Base-by-base conservation (phyloP, 2,329 filamentous ascomycete species). In the Aciculosporium take region DNA sequence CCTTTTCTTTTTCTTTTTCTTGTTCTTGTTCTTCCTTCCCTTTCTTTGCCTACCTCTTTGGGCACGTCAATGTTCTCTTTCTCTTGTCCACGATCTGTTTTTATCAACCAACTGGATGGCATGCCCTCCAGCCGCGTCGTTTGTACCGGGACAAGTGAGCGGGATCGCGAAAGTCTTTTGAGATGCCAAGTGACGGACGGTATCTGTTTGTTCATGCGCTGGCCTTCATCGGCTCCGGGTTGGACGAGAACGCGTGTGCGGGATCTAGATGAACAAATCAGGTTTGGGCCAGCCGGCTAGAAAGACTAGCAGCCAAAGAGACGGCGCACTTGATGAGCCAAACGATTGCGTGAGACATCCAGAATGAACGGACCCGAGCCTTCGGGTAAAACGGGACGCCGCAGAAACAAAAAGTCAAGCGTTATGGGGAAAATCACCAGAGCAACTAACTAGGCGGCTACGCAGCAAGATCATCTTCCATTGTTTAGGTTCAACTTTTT, bases 21-120 rank as follows among this genome's bases (percentile, higher is more conserved):
- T 18, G 4, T n/a, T 13, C n/a, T 29, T 29, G 27, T 29, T 29
- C 10, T 29, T 29, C 27, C 27, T n/a, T 29, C 27, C 27, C 17
- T 18, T 23, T 15, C 18, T 23, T 9, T 38, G 27, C 13, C n/a
- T 28, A 17, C 23, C 10, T 13, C 23, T 24, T 10, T 6, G 32
- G 41, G 15, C 29, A 33, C 13, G 32, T 23, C 12, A 28, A 35
- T 35, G 20, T 36, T 34, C 39, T 37, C 35, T 37, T 37, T 38
- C 32, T 15, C 15, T 25, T 28, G n/a, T n/a, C n/a, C n/a, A n/a
- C 23, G 27, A 44, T 37, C 21, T 23, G n/a, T n/a, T 37, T 29
- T 12, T 21, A 24, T 27, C 15, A 31, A 31, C 33, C 32, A 30
- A 41, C 31, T 36, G 25, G 27, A 31, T 24, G 25, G 15, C 25